Evolutionary conservation across 2,329 filamentous ascomycete species (phyloP).

Genomic region (Coniochaeta prunicola): DNA sequence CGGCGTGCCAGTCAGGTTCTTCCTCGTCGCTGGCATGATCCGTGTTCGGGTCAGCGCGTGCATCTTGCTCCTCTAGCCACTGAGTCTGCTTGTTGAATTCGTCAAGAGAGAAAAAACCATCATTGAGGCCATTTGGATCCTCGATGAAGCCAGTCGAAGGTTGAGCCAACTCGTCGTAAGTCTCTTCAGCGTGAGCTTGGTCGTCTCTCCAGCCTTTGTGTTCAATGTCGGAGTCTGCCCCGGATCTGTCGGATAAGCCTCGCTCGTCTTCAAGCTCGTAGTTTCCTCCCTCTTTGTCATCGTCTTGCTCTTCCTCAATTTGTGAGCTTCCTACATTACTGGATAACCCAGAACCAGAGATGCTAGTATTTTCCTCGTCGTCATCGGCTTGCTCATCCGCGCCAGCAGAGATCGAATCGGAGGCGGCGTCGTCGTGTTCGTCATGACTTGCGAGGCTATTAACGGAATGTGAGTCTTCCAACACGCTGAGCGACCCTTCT

Average conservation of each 20-base stretch:
- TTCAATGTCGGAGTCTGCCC: conserved; percentile 19
- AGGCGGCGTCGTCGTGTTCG: neutral
- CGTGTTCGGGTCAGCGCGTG: conserved; percentile 65
- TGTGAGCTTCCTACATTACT: conserved; percentile 18
- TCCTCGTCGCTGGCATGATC: conserved; percentile 76
- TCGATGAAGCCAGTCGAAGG: conserved; percentile 51
- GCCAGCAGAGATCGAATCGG: conserved; percentile 8
- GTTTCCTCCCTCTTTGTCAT: conserved; percentile 25
- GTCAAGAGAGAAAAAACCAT: conserved; percentile 97
- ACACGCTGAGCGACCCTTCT: conserved; percentile 35
- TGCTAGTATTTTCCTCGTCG: conserved; percentile 25
- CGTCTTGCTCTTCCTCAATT: conserved; percentile 26
- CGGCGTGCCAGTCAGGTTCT: conserved; percentile 77
- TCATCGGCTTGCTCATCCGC: conserved; percentile 22
- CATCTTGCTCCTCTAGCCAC: conserved; percentile 80
- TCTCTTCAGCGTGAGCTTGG: conserved; percentile 25
- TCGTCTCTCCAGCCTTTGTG: conserved; percentile 24
- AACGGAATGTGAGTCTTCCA: conserved; percentile 47
- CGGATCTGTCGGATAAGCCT: conserved; percentile 12
- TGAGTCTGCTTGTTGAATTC: conserved; percentile 94
- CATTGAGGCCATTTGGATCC: conserved; percentile 82
- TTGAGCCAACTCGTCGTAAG: conserved; percentile 40
- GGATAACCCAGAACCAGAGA: conserved; percentile 22
- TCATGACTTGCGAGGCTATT: conserved; percentile 13
- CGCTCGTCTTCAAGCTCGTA: conserved; percentile 24